phyloP scores from a whole-genome alignment of 768 basidiomycete genomes.

The Trametes meyenii region DNA sequence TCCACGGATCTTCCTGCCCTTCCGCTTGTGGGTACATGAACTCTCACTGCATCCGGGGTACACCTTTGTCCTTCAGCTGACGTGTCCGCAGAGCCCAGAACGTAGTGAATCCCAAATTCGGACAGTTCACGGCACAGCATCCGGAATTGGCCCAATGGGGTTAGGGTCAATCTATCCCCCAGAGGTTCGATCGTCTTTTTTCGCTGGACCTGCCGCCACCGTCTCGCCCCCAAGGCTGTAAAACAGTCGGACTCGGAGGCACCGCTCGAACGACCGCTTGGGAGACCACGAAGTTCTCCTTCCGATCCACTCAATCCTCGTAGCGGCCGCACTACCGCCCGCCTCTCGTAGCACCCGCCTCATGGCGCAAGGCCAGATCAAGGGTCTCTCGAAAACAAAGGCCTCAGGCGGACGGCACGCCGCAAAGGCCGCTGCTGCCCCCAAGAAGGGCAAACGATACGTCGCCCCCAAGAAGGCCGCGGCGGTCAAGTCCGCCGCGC shows the following conservation, averaged over 20 bases:
- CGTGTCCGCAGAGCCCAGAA: background rate
- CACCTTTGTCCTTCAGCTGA: no score
- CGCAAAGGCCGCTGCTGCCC: constrained; percentile 65
- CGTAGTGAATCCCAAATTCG: background rate
- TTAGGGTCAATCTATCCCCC: constrained; percentile 12
- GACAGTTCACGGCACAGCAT: constrained; percentile 11
- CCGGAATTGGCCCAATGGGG: background rate
- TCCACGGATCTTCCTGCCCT: no score
- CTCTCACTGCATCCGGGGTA: no score
- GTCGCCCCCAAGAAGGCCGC: constrained; percentile 82
- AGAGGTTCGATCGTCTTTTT: constrained; percentile 6
- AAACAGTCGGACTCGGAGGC: no score
- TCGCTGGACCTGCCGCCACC: background rate
- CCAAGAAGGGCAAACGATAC: constrained; percentile 78
- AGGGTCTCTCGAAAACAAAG: constrained; percentile 65
- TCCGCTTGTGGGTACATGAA: no score
- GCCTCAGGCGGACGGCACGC: constrained; percentile 52
- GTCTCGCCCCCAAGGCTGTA: no score
- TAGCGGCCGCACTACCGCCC: background rate
- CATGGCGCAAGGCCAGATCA: constrained; percentile 89
- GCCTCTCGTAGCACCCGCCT: background rate
- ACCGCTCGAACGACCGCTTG: no score
- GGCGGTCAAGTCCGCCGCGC: constrained; percentile 72
- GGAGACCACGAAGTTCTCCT: background rate
- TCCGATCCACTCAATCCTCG: background rate